Evolutionary conservation across 2,329 filamentous ascomycete species (phyloP).

Genomic region (Arthrinium phaeospermum): DNA sequence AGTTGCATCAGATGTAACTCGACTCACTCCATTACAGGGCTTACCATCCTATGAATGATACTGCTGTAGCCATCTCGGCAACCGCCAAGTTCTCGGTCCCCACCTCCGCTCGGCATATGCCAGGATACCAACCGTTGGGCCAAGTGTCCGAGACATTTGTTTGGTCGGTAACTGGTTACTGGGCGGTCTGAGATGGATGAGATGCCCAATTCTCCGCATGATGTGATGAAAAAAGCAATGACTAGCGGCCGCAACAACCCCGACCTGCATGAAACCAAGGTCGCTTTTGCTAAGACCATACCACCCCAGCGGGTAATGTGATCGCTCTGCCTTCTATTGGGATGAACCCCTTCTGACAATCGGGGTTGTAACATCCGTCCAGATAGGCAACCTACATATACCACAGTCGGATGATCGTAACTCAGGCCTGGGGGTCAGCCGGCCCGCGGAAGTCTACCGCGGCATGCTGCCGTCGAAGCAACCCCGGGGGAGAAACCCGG

Average conservation of each 20-base stretch:
- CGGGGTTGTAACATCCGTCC: not conserved
- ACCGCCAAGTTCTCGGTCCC: not conserved
- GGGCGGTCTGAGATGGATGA: not conserved
- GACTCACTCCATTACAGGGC: not conserved
- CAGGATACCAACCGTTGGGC: not conserved
- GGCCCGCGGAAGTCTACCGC: conserved; percentile 6
- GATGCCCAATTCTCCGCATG: not conserved
- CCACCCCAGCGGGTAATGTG: not conserved
- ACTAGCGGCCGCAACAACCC: not conserved
- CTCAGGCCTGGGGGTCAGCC: not conserved
- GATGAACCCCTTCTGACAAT: not conserved
- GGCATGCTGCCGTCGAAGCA: not conserved
- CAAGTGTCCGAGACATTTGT: not conserved
- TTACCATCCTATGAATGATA: not conserved
- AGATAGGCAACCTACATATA: not conserved
- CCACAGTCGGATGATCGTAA: not conserved
- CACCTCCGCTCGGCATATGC: not conserved
- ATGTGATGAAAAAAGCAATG: not conserved
- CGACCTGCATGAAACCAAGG: not conserved
- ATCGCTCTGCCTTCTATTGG: not conserved
- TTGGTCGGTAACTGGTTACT: not conserved
- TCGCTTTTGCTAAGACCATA: not conserved
- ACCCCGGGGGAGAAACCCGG: not conserved
- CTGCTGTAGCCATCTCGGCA: not conserved
- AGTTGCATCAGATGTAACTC: not conserved